Evolutionary conservation across 306 rosid genomes (phyloP), one percentile per base, ranked within the genome.

Genomic region (Cucurbita pepo): DNA sequence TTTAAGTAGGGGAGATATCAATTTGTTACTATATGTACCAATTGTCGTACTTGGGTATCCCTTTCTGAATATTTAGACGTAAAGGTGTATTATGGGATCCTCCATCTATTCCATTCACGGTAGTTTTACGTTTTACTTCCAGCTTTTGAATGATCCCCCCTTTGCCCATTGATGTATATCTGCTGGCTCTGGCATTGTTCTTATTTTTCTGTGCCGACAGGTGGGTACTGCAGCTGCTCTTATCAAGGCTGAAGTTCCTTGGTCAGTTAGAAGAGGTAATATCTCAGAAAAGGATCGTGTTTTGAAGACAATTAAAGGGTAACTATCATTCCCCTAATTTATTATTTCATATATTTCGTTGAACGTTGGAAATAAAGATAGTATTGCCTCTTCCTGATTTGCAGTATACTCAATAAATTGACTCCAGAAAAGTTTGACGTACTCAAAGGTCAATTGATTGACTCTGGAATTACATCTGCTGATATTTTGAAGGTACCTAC

Each of bases 361-460:
- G n/a, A 74, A 57, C 10, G 30, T 47, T 59, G 69, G 71, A 48
- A 48, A 13, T 74, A 22, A 30, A 36, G 14, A 3, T 9, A 40
- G 44, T 44, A 58, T 45, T 74, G 19, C 11, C 12, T 57, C 43
- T 56, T 7, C 10, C 50, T 73, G 10, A 37, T 79, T 47, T 79
- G 77, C 74, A 79, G 86, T 38, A 82, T 82, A 45, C 74, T 82
- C 53, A 82, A 82, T 82, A 82, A 82, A 64, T 74, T 82, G 86
- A 79, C 86, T 59, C 83, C 86, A 5, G 81, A 79, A 76, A 82
- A 82, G 76, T 82, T 73, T 74, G 86, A 79, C 18, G 37, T 82
- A 16, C 83, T 82, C 16, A 82, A 77, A 71, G 83, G 81, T 57
- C 83, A 82, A 71, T 73, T 79, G 71, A 79, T 82, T 61, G 79